Conservation (phyloP, 495 filamentous ascomycete species). For the Penicillium cataractarum region DNA sequence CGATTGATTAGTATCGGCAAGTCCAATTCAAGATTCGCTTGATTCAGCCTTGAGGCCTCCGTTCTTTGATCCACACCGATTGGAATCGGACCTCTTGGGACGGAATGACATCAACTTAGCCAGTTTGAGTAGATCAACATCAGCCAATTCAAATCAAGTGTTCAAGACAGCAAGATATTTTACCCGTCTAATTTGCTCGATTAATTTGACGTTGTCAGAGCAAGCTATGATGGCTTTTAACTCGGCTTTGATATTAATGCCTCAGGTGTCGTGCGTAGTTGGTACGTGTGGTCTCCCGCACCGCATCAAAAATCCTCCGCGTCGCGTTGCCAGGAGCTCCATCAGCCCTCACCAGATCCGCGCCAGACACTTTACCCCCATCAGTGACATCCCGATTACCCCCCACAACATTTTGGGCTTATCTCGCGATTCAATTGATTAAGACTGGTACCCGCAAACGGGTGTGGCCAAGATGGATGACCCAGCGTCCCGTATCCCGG, state of each 20-base stretch:
- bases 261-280: slow-evolving; percentile 32
- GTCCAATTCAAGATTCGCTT: too few species aligned
- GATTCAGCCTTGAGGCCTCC: too few species aligned
- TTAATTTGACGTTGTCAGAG: too few species aligned
- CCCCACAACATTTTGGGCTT: background rate
- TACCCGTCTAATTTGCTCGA: too few species aligned
- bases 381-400: slow-evolving; percentile 19
- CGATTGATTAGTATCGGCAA: too few species aligned
- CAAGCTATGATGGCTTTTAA: background rate
- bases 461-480: slow-evolving; percentile 58
- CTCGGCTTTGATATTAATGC: background rate
- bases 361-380: slow-evolving; percentile 13
- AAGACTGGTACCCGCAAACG: slow-evolving; percentile 13
- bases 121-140: too few species aligned
- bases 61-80: too few species aligned
- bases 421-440: slow-evolving; percentile 23
- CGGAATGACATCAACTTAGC: too few species aligned
- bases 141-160: too few species aligned
- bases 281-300: slow-evolving; percentile 24
- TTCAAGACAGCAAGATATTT: too few species aligned
- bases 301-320: slow-evolving; percentile 27
- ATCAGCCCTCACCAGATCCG: slow-evolving; percentile 23
- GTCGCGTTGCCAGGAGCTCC: slow-evolving; percentile 31
- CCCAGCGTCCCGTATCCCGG: slow-evolving; percentile 64
- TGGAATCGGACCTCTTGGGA: too few species aligned